phyloP scores from a whole-genome alignment of 169 alveolate species.

The Plasmodium ovale region DNA sequence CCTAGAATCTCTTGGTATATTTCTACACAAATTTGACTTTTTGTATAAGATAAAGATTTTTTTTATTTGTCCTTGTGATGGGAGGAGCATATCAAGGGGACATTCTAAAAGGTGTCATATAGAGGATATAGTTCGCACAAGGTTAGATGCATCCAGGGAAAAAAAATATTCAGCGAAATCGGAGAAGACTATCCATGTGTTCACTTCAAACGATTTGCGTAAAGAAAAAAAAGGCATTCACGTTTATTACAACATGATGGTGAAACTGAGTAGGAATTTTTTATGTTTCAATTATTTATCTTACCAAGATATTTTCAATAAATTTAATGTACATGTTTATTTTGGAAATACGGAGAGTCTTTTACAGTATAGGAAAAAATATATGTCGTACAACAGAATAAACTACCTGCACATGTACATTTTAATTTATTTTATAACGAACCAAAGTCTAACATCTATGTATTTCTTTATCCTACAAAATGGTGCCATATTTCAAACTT shows the following conservation, averaged over 20 bases:
- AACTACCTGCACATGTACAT: slow-evolving; percentile 36
- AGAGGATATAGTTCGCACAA: not conserved
- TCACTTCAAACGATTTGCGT: not conserved
- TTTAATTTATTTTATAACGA: slow-evolving; percentile 24
- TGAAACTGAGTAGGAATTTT: slow-evolving; percentile 47
- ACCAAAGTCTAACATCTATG: slow-evolving; percentile 41
- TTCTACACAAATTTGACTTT: slow-evolving; percentile 22
- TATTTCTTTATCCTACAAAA: slow-evolving; percentile 41
- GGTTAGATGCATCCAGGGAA: not conserved
- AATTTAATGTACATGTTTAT: not conserved
- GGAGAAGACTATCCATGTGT: not conserved
- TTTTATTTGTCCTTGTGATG: not conserved
- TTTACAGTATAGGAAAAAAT: slow-evolving; percentile 26
- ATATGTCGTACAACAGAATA: slow-evolving; percentile 9
- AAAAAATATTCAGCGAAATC: not conserved
- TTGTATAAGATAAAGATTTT: slow-evolving; percentile 30
- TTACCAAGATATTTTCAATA: slow-evolving; percentile 1
- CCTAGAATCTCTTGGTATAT: slow-evolving; percentile 44
- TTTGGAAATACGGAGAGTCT: slow-evolving; percentile 8
- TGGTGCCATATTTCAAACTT: slow-evolving; percentile 3
- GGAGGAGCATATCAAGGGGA: not conserved
- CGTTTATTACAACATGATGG: slow-evolving; percentile 39
- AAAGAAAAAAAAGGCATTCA: not conserved
- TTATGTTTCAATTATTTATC: slow-evolving; percentile 50
- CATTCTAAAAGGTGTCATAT: not conserved